Percentiles rank a stretch among this genome's conserved stretches.
These are phyloP conservation scores for Venturia oleaginea DNA, from an alignment of 2,329 filamentous ascomycete genomes.

Conservation along the genomic window DNA sequence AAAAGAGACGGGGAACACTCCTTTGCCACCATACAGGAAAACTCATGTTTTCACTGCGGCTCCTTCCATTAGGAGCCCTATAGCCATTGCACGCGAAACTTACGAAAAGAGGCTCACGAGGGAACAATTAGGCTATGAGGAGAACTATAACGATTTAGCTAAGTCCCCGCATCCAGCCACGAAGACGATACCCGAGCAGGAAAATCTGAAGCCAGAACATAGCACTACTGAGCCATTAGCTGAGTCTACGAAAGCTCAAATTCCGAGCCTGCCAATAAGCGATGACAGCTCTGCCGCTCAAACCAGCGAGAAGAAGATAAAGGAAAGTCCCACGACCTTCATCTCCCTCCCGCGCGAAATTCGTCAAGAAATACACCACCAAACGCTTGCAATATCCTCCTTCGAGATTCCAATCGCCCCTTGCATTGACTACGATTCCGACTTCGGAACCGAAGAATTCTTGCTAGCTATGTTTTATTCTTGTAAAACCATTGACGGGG, in stretches of 20 bases:
- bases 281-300: background rate
- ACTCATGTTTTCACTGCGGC: background rate
- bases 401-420: background rate
- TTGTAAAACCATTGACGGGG: background rate
- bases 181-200: background rate
- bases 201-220: background rate
- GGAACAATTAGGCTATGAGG: background rate
- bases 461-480: background rate
- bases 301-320: background rate
- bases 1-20: background rate
- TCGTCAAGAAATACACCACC: background rate
- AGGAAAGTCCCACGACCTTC: background rate
- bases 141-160: background rate
- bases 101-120: too few species aligned
- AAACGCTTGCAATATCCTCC: background rate
- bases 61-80: background rate
- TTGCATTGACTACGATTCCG: background rate
- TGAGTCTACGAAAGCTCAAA: background rate
- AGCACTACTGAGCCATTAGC: background rate
- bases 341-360: background rate
- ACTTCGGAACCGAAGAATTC: background rate
- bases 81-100: background rate
- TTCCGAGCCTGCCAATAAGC: background rate
- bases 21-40: background rate
- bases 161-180: background rate